phyloP scores from a whole-genome alignment of 2,329 filamentous ascomycete genomes.

The Corinectria fuckeliana region DNA sequence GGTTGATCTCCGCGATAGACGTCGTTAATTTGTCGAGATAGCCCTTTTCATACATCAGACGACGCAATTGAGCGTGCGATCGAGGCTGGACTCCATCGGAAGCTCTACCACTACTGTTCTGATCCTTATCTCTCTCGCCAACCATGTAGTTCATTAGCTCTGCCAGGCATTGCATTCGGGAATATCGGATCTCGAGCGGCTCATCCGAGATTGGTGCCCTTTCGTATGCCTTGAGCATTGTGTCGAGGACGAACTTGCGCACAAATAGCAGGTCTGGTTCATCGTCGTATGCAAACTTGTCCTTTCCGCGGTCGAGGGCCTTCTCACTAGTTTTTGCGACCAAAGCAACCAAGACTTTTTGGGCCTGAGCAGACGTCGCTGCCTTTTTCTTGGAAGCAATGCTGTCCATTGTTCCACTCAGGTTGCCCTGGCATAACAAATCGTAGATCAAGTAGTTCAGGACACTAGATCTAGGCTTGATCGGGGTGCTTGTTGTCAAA shows the following conservation, averaged over 20 bases:
- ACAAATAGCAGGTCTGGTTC: slow-evolving; percentile 89
- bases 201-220: slow-evolving; percentile 83
- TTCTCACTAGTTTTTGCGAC: slow-evolving; percentile 88
- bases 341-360: slow-evolving; percentile 83
- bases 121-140: slow-evolving; percentile 74
- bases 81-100: slow-evolving; percentile 50
- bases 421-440: slow-evolving; percentile 67
- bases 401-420: slow-evolving; percentile 74
- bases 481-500: slow-evolving; percentile 82
- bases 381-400: slow-evolving; percentile 82
- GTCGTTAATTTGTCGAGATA: slow-evolving; percentile 87
- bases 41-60: slow-evolving; percentile 98
- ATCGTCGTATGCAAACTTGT: slow-evolving; percentile 72
- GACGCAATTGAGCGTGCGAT: slow-evolving; percentile 84
- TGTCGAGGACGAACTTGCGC: slow-evolving; percentile 92
- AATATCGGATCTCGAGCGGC: slow-evolving; percentile 83
- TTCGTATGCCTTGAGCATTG: slow-evolving; percentile 89
- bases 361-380: slow-evolving; percentile 84
- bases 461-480: slow-evolving; percentile 90
- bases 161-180: slow-evolving; percentile 83
- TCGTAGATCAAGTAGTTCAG: slow-evolving; percentile 92
- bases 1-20: slow-evolving; percentile 92
- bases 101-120: slow-evolving; percentile 50
- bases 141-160: slow-evolving; percentile 95
- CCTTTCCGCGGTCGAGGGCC: slow-evolving; percentile 61